phyloP scores from a whole-genome alignment of 345 rosid genomes.

The Punica granatum region DNA sequence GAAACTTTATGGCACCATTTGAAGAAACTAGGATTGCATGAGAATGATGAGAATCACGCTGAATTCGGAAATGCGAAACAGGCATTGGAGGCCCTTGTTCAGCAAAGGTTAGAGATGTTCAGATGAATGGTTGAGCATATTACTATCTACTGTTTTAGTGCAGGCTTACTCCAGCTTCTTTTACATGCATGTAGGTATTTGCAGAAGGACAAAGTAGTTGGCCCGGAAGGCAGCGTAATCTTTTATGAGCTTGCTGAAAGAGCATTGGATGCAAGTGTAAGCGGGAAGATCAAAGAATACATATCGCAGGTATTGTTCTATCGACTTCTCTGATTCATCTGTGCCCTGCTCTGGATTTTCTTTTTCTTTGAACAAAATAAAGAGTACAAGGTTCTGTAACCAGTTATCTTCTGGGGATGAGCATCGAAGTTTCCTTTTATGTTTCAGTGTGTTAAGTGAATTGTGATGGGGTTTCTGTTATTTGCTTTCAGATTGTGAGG shows the following conservation, averaged over 20 bases:
- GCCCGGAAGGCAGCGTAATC: conserved; percentile 71
- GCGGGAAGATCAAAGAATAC: conserved; percentile 56
- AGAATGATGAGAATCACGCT: conserved; percentile 56
- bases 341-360: background rate
- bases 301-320: conserved; percentile 57
- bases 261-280: conserved; percentile 62
- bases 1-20: conserved; percentile 83
- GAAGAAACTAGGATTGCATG: conserved; percentile 58
- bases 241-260: conserved; percentile 90
- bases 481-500: conserved; percentile 49
- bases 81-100: conserved; percentile 65
- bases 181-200: conserved; percentile 39
- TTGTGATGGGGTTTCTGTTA: background rate
- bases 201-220: conserved; percentile 75
- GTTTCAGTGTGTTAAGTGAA: background rate
- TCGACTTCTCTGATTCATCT: background rate
- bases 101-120: conserved; percentile 52
- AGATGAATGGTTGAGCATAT: background rate
- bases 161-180: conserved; percentile 1
- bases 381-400: background rate
- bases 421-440: background rate
- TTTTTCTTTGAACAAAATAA: background rate
- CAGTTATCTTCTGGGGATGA: background rate
- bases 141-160: background rate
- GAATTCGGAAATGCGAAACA: conserved; percentile 73